Base-by-base conservation (phyloP, 352 stramenopile genomes). In the Pythium chondricola region DNA sequence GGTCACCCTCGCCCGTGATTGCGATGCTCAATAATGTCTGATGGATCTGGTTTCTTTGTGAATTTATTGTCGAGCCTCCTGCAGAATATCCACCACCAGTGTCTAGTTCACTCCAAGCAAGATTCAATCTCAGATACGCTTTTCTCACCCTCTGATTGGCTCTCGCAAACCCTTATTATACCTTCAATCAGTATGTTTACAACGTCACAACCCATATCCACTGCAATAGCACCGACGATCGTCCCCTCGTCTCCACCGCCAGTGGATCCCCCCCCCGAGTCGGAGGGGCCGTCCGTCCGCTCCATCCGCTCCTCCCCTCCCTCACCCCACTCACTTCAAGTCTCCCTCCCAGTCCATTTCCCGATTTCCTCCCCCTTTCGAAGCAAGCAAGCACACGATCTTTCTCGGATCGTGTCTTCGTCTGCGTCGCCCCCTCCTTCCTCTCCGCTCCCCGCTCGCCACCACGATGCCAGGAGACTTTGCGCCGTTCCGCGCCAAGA, bases 401-500 rank as follows among this genome's bases (percentile, higher is more conserved):
- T n/a, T 29, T 24, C 51, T 43, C 49, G 38, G 36, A 54, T 61
- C 53, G 52, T 55, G 45, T 31, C 45, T 31, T 32, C 46, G 20
- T 32, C 25, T 33, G 38, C 38, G 32, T 51, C 39, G 22, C 35
- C 49, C 39, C 14, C 21, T 29, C 39, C 27, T 44, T 24, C 24
- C 38, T 38, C 51, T 36, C 25, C 24, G 18, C 40, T 22, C 24
- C 43, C 25, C 24, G n/a, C 26, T 47, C 27, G 30, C 14, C 36
- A 25, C 14, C 44, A 53, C 37, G 36, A 88, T 88, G 76, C 48
- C 69, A 22, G 54, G 54, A 57, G 54, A 69, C 42, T 95, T 90
- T 55, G 70, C 75, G 48, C 74, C 69, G 16, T 95, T 86, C 68
- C 78, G 97, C 76, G 66, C 81, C 61, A 99, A 99, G 83, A 99